phyloP scores from a whole-genome alignment of 106 monocot genomes.

The Dioscorea alata region DNA sequence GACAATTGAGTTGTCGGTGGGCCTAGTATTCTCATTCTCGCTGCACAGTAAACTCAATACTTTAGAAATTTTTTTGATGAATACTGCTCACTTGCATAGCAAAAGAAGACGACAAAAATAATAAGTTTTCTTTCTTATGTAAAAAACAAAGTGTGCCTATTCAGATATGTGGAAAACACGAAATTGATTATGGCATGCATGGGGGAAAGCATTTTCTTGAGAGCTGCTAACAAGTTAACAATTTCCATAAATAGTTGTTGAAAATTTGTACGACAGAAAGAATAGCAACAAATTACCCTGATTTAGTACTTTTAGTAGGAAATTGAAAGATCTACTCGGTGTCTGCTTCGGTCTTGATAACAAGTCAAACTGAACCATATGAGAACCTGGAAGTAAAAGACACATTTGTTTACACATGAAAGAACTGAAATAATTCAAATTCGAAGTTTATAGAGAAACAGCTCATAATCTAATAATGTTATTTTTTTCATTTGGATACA shows the following conservation, averaged over 20 bases:
- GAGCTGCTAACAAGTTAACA: neutral
- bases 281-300: neutral
- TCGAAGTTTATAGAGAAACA: too few relatives aligned
- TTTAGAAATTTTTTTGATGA: neutral
- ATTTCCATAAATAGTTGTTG: neutral
- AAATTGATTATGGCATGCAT: too few relatives aligned
- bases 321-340: neutral
- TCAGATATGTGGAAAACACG: neutral
- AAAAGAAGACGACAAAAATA: neutral
- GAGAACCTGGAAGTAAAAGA: neutral
- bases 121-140: neutral
- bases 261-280: neutral
- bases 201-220: neutral
- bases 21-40: slow-evolving; percentile 9
- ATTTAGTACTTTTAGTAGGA: neutral
- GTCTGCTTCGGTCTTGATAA: neutral
- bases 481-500: too few relatives aligned
- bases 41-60: neutral
- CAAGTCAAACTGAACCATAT: neutral
- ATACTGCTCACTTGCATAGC: neutral
- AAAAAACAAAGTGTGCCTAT: neutral
- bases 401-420: neutral
- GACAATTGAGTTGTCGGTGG: slow-evolving; percentile 17
- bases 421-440: too few relatives aligned
- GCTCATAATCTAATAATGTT: too few relatives aligned